Conservation (phyloP, 257 asterid species). For the Anisodus tanguticus region DNA sequence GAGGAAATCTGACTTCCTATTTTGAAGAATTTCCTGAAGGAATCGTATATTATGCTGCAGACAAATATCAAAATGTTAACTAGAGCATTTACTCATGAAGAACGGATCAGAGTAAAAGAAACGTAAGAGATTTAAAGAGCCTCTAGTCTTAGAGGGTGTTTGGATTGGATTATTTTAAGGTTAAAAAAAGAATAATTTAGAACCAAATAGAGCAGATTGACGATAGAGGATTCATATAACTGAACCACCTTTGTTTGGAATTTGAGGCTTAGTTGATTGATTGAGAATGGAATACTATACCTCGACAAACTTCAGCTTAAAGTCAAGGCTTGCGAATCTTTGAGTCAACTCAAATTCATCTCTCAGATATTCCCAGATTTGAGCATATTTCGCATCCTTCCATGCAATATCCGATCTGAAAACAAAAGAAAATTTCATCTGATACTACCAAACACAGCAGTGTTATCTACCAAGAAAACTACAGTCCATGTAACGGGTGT, state of each 20-base stretch:
- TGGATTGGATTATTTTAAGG: too few species aligned
- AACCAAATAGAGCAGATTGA: neutral
- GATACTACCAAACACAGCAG: neutral
- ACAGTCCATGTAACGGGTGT: neutral
- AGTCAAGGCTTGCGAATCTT: conserved; percentile 94
- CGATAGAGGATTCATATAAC: neutral
- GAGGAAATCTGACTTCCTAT: conserved; percentile 88
- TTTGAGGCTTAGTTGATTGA: neutral
- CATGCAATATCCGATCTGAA: conserved; percentile 80
- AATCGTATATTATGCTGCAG: conserved; percentile 94
- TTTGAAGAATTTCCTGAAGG: conserved; percentile 95
- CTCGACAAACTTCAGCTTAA: conserved; percentile 95
- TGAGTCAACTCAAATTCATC: conserved; percentile 97
- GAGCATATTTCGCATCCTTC: conserved; percentile 98
- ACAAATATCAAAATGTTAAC: conserved; percentile 27
- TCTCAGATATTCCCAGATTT: conserved; percentile 97
- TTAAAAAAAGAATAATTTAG: too few species aligned
- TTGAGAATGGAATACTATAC: conserved; percentile 42
- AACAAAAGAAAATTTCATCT: conserved; percentile 1
- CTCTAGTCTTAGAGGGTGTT: too few species aligned
- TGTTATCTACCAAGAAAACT: neutral
- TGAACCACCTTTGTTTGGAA: neutral
- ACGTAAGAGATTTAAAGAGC: too few species aligned
- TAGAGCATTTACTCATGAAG: neutral
- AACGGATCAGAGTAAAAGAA: neutral